Base-by-base conservation (phyloP, 352 stramenopile genomes). In the Pythium diclinum region DNA sequence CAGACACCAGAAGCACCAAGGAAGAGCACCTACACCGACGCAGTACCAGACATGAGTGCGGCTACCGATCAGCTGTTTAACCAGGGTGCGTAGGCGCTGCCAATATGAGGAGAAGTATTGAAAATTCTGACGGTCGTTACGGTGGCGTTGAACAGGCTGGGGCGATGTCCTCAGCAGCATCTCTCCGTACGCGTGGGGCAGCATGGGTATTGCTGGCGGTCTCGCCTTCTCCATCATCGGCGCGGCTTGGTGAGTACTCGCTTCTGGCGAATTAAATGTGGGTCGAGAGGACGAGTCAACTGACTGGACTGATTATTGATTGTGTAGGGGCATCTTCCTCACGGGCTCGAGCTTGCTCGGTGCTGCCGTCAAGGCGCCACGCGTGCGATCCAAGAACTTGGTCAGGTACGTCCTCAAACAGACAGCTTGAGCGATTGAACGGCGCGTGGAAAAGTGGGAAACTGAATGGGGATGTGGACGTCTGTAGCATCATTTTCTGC, bases 321-420 rank as follows among this genome's bases (percentile, higher is more conserved):
- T 63, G 4, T 46, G 32, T 65, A 96, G 88, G 89, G 89, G 89
- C 30, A 97, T 97, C 71, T 97, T 95, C 71, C 76, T 96, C 57
- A 96, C 97, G 36, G 97, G 97, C 65, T 98, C 92, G 19, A 98
- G 85, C 80, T 83, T 99, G 46, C 88, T 99, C 59, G 97, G 97
- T 59, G 98, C 98, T 28, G 91, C 98, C 30, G 93, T 99, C 48
- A 99, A 99, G 82, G 94, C 98, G 28, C 98, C 98, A 33, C 94
- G 97, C 44, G 99, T 99, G 78, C 86, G 95, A 76, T 98, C 92
- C 28, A 99, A 99, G 81, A 99, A 99, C 80, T 88, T 99, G 67
- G 97, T 99, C 71, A 98, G 73, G 72, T 85, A 51, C 3, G 36
- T 1, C 36, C 2, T 38, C 10, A 10, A 9, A 10, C 33, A 7